These are phyloP conservation scores for Plenodomus biglobosus DNA, from an alignment of 2,329 filamentous ascomycete genomes.

Conservation along the genomic window DNA sequence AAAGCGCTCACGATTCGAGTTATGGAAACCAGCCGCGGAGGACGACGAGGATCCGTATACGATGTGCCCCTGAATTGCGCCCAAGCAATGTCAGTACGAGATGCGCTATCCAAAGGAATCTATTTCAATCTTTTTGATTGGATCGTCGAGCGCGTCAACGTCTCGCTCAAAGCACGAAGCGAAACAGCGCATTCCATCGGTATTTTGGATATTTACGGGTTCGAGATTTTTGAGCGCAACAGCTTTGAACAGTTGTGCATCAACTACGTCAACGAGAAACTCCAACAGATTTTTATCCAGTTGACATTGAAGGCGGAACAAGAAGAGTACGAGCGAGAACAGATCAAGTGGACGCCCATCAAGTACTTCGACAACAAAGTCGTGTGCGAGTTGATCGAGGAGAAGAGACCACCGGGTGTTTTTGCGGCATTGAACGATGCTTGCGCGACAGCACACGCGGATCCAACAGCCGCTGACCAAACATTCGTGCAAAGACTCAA, in stretches of 20 bases:
- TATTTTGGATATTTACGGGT: constrained; percentile 98
- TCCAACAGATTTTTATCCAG: constrained; percentile 99
- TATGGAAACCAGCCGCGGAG: constrained; percentile 69
- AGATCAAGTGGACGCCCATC: constrained; percentile 99
- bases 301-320: constrained; percentile 95
- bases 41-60: constrained; percentile 66
- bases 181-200: constrained; percentile 82
- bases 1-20: constrained; percentile 88
- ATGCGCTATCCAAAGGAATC: constrained; percentile 91
- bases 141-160: constrained; percentile 92
- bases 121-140: constrained; percentile 98
- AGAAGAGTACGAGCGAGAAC: constrained; percentile 92
- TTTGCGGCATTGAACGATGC: constrained; percentile 97
- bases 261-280: constrained; percentile 99
- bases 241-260: constrained; percentile 99
- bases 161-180: constrained; percentile 78
- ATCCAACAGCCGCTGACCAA: constrained; percentile 89
- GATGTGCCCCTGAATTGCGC: constrained; percentile 80
- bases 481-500: constrained; percentile 94
- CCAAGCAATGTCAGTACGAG: constrained; percentile 82
- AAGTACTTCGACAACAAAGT: constrained; percentile 99
- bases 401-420: constrained; percentile 83
- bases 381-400: constrained; percentile 95
- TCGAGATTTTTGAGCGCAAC: constrained; percentile 98
- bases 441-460: constrained; percentile 96